Percentiles rank a stretch among this genome's conserved stretches.
Evolutionary conservation across 2,329 filamentous ascomycete species (phyloP).

Genomic region (Cladosporium sp.): DNA sequence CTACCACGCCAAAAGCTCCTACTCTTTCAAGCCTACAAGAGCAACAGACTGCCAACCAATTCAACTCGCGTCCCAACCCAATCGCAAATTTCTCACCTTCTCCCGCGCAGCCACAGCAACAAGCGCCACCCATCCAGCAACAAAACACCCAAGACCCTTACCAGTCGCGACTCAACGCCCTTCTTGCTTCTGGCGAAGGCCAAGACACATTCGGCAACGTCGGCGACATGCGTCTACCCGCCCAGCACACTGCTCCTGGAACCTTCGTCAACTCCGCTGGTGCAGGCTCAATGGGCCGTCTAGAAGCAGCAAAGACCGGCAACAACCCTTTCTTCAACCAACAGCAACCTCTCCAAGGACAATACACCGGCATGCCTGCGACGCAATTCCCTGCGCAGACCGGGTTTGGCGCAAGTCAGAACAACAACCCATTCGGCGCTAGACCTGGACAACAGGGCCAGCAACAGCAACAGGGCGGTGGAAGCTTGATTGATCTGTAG

Average conservation of each 20-base stretch:
- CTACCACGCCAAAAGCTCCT: constrained; percentile 52
- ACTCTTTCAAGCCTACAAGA: constrained; percentile 74
- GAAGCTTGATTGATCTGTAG: constrained; percentile 59
- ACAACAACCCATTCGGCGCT: constrained; percentile 55
- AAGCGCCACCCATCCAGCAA: constrained; percentile 24
- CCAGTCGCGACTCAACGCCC: constrained; percentile 72
- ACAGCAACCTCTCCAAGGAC: constrained; percentile 33
- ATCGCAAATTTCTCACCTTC: constrained; percentile 34
- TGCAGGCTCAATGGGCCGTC: constrained; percentile 61
- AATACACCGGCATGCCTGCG: constrained; percentile 18
- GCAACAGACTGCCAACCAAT: constrained; percentile 70
- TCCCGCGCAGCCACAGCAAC: constrained; percentile 48
- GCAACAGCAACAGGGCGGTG: constrained; percentile 36
- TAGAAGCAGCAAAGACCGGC: constrained; percentile 66
- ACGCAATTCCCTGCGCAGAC: constrained; percentile 50
- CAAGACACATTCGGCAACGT: constrained; percentile 97
- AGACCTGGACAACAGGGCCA: constrained; percentile 40
- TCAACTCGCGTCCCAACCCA: constrained; percentile 50
- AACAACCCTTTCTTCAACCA: constrained; percentile 87
- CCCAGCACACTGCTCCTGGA: constrained; percentile 93
- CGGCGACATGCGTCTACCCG: constrained; percentile 90
- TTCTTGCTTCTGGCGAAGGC: constrained; percentile 82
- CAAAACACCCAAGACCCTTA: constrained; percentile 49
- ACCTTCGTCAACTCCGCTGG: constrained; percentile 96
- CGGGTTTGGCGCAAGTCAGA: constrained; percentile 26